phyloP scores from a whole-genome alignment of 2,329 filamentous ascomycete genomes.

The Aspergillus puulaauensis region DNA sequence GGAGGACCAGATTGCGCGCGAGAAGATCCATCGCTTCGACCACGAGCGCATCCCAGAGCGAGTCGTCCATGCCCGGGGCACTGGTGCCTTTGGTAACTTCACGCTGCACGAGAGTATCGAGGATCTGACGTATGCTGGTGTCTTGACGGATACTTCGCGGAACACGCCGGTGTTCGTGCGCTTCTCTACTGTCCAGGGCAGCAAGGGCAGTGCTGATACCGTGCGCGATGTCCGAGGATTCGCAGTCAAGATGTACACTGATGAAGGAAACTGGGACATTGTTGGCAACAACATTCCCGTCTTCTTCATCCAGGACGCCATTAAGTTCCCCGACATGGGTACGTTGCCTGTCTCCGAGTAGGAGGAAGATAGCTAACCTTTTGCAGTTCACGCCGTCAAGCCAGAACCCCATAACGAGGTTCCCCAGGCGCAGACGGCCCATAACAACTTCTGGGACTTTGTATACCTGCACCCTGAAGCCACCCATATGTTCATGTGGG shows the following conservation, averaged over 20 bases:
- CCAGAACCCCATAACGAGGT: constrained; percentile 42
- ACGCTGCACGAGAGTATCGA: constrained; percentile 62
- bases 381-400: constrained; percentile 38
- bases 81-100: constrained; percentile 66
- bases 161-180: constrained; percentile 67
- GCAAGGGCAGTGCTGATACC: constrained; percentile 73
- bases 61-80: constrained; percentile 66
- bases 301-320: constrained; percentile 44
- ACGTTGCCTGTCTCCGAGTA: neutral
- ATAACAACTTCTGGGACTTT: constrained; percentile 55
- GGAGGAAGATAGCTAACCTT: neutral
- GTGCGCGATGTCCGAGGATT: constrained; percentile 83
- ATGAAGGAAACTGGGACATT: constrained; percentile 69
- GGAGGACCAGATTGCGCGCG: constrained; percentile 70
- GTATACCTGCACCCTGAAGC: constrained; percentile 33
- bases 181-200: constrained; percentile 77
- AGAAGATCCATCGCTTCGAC: constrained; percentile 74
- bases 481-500: constrained; percentile 33
- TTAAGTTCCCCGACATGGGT: constrained; percentile 40
- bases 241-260: constrained; percentile 73
- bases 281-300: constrained; percentile 44
- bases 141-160: constrained; percentile 67
- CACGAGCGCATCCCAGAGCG: constrained; percentile 70
- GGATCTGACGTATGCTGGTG: constrained; percentile 62
- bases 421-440: constrained; percentile 50